phyloP scores from a whole-genome alignment of 169 alveolate genomes.

The Cryptosporidium ubiquitum region DNA sequence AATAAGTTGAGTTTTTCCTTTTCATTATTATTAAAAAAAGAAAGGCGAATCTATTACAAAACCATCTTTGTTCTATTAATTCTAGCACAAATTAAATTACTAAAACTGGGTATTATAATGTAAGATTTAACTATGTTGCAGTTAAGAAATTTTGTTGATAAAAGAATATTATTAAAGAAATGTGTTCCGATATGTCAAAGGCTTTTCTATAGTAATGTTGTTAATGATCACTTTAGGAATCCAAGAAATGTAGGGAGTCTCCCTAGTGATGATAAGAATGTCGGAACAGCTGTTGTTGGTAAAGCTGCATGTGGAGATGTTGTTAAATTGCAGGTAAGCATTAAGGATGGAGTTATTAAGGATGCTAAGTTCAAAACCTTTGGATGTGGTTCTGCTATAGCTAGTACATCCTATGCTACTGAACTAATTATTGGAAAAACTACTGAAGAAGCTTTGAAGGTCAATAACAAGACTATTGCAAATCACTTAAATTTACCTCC shows the following conservation, averaged over 20 bases:
- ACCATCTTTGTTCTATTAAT: not conserved
- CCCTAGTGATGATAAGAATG: conserved; percentile 78
- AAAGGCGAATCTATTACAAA: not conserved
- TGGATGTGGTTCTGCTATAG: conserved; percentile 99
- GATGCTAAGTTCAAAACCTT: conserved; percentile 97
- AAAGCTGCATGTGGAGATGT: conserved; percentile 99
- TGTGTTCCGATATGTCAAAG: conserved; percentile 65
- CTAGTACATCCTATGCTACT: conserved; percentile 97
- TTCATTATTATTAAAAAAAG: no score
- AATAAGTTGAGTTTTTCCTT: not conserved
- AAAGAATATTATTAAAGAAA: not conserved
- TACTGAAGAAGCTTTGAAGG: conserved; percentile 92
- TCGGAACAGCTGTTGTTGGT: conserved; percentile 98
- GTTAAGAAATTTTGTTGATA: not conserved
- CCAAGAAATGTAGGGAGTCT: conserved; percentile 93
- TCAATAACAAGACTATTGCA: conserved; percentile 93
- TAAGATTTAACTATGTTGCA: not conserved
- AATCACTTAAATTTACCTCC: conserved; percentile 97
- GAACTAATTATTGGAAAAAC: conserved; percentile 96
- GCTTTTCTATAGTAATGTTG: conserved; percentile 84
- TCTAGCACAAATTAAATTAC: no score
- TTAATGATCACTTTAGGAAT: conserved; percentile 92
- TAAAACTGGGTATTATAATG: not conserved
- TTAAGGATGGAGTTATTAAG: conserved; percentile 91
- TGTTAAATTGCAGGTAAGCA: conserved; percentile 94